Base-by-base conservation (phyloP, 2,329 filamentous ascomycete genomes). In the Claviceps africana region DNA sequence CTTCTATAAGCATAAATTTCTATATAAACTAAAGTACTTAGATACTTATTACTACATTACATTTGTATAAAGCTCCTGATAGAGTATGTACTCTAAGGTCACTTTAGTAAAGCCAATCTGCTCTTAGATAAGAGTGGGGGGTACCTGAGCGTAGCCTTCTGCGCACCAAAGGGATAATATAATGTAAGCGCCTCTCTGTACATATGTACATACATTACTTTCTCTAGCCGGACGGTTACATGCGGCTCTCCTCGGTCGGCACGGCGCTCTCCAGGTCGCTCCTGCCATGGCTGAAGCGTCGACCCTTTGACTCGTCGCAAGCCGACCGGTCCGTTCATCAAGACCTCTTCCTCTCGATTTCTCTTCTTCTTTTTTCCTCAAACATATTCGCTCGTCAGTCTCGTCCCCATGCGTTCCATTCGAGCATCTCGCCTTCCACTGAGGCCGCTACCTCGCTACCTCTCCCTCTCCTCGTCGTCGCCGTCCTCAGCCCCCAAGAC, bases 391-490 rank as follows among this genome's bases (percentile, higher is more conserved):
- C 1, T 4, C 33, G 6, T 17, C 33, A 37, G 33, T 37, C 33
- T 33, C 8, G 39, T 52, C 62, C 67, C 58, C 28, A 81, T 81
- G 78, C 75, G 77, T 61, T 76, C 77, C 57, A 68, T 81, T 60
- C 73, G 76, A 59, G 69, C 73, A 50, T 72, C 70, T 55, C 71
- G 74, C 58, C 68, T 74, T 56, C 71, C 71, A 55, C 64, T 76
- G 59, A 72, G 71, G 56, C 65, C 67, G 48, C 65, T 69, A 58
- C 67, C 67, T 65, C 72, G 66, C 47, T 61, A 63, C 54, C 57
- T 65, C 53, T 68, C 63, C 45, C 59, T n/a, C n/a, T n/a, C n/a
- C n/a, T n/a, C 63, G 17, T 35, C 45, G 10, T 31, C 51, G 44
- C 46, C 43, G 4, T 63, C 65, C 50, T 58, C 63, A 11, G 51